phyloP scores from a whole-genome alignment of 2,329 filamentous ascomycete species.

The Talaromyces amestolkiae region DNA sequence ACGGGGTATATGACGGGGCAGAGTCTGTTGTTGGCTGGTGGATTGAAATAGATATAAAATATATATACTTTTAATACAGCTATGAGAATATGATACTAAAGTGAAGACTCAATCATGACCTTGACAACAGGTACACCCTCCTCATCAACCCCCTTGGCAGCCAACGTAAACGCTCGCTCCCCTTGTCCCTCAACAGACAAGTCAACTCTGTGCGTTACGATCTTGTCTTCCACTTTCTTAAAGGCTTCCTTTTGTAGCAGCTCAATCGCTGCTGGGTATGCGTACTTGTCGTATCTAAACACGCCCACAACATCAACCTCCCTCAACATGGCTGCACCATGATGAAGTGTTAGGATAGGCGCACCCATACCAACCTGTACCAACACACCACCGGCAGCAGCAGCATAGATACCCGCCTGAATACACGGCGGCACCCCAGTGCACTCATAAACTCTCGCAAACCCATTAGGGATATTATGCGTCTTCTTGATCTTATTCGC shows the following conservation, averaged over 20 bases:
- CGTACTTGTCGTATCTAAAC: constrained; percentile 54
- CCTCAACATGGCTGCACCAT: constrained; percentile 54
- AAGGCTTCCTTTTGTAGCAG: constrained; percentile 52
- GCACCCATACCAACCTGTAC: constrained; percentile 59
- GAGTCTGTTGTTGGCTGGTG: constrained; percentile 51
- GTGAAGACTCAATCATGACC: constrained; percentile 45
- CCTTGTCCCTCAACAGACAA: constrained; percentile 45
- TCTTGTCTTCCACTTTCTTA: constrained; percentile 48
- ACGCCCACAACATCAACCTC: constrained; percentile 59
- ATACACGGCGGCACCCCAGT: constrained; percentile 47
- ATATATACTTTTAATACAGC: not conserved
- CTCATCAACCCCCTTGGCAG: constrained; percentile 52
- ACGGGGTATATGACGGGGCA: constrained; percentile 63
- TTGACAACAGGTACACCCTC: constrained; percentile 54
- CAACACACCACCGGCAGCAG: constrained; percentile 50
- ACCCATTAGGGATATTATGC: constrained; percentile 33
- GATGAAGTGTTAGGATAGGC: constrained; percentile 53
- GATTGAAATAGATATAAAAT: constrained; percentile 25
- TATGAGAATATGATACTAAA: not conserved
- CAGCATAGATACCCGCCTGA: constrained; percentile 46
- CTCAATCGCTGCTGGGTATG: constrained; percentile 55
- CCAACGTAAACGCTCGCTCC: constrained; percentile 52
- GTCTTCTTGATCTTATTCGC: constrained; percentile 33
- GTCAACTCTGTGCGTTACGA: constrained; percentile 54
- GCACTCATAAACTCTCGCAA: constrained; percentile 47